A percentile compares a stretch with the other conserved stretches of the same genome.
Conservation (phyloP, 306 rosid species). For the Carpinus fangiana region DNA sequence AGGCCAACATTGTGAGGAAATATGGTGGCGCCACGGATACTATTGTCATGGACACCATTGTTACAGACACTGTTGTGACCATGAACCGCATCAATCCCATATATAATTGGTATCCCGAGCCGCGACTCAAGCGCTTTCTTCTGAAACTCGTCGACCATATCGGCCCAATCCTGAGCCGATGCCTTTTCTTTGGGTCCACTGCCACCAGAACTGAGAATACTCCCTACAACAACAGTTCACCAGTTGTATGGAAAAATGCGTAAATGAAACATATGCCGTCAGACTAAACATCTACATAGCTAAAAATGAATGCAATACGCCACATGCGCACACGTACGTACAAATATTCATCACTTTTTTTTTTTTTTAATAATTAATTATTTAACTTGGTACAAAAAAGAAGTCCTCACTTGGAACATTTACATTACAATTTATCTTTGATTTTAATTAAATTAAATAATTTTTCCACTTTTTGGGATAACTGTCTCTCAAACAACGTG, state of each 20-base stretch:
- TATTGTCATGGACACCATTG: constrained; percentile 22
- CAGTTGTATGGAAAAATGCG: not conserved
- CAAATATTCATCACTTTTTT: too few relatives aligned
- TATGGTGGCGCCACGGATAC: constrained; percentile 20
- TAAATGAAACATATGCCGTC: too few relatives aligned
- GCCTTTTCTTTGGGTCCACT: constrained; percentile 74
- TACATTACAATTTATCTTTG: too few relatives aligned
- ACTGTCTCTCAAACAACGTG: too few relatives aligned
- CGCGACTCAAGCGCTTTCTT: constrained; percentile 58
- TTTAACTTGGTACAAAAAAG: too few relatives aligned
- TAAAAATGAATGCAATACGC: too few relatives aligned
- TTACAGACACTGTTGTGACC: constrained; percentile 53
- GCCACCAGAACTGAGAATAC: constrained; percentile 72
- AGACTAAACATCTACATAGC: too few relatives aligned
- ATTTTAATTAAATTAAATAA: too few relatives aligned
- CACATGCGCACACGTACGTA: too few relatives aligned
- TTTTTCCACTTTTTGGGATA: too few relatives aligned
- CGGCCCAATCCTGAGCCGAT: constrained; percentile 76
- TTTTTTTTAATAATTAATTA: too few relatives aligned
- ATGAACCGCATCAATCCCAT: constrained; percentile 86
- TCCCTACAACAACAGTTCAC: constrained; percentile 45
- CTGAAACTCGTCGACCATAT: constrained; percentile 76
- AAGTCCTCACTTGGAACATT: too few relatives aligned
- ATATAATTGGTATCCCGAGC: constrained; percentile 75
- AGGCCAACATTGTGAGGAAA: not conserved